A percentile compares a stretch with the other conserved stretches of the same genome.
These are phyloP conservation scores for Phytophthora cryptogea DNA, from an alignment of 352 stramenopile species.

Conservation along the genomic window DNA sequence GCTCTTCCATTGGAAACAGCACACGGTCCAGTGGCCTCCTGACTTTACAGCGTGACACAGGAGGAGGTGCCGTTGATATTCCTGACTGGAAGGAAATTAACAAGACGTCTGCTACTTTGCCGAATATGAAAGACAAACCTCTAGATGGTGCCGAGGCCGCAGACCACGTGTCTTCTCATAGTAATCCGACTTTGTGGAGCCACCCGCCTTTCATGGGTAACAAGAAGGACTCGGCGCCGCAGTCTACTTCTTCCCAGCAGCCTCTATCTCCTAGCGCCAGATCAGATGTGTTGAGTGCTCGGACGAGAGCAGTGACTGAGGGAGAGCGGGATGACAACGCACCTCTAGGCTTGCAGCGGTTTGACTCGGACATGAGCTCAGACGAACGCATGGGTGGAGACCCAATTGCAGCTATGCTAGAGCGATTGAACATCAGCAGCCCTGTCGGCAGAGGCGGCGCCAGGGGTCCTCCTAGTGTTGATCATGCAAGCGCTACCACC, in stretches of 20 bases:
- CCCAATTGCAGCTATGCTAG: constrained; percentile 43
- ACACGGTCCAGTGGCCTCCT: constrained; percentile 50
- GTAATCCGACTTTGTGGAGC: constrained; percentile 68
- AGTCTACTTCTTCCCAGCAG: constrained; percentile 32
- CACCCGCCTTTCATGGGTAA: constrained; percentile 60
- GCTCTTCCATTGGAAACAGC: constrained; percentile 51
- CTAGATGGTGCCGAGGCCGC: constrained; percentile 27
- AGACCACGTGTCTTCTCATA: constrained; percentile 51
- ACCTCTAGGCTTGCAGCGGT: constrained; percentile 23
- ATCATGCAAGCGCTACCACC: constrained; percentile 30
- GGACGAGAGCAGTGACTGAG: constrained; percentile 24
- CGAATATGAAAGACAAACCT: constrained; percentile 51
- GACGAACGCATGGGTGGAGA: constrained; percentile 30
- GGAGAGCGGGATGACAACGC: constrained; percentile 14
- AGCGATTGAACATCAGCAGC: constrained; percentile 44
- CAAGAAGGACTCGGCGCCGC: constrained; percentile 32
- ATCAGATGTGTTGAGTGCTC: constrained; percentile 20
- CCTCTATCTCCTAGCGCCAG: constrained; percentile 25
- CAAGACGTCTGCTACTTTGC: constrained; percentile 60
- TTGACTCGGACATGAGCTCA: constrained; percentile 33
- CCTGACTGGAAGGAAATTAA: constrained; percentile 66
- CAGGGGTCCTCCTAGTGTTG: constrained; percentile 19
- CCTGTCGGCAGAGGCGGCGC: constrained; percentile 21
- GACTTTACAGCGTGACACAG: constrained; percentile 54
- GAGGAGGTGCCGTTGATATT: constrained; percentile 50